Conservation (phyloP, 257 asterid genomes). For the Salvia hispanica region DNA sequence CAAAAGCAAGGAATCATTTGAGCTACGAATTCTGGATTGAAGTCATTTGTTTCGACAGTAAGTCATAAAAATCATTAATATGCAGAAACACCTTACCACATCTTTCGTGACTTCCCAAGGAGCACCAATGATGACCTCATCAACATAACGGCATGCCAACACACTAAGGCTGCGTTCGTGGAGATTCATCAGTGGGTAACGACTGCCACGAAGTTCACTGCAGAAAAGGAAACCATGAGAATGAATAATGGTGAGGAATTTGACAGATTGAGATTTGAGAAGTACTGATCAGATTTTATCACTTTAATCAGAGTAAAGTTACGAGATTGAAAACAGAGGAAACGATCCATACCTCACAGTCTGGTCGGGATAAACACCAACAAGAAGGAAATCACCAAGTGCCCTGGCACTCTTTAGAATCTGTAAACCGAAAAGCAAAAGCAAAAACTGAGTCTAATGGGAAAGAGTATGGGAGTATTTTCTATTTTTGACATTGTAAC, state of each 20-base stretch:
- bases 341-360: conserved; percentile 61
- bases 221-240: conserved; percentile 24
- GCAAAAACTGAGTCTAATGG: background rate
- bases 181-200: conserved; percentile 84
- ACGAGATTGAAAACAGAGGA: background rate
- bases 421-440: conserved; percentile 43
- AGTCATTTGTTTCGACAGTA: conserved; percentile 5
- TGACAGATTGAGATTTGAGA: background rate
- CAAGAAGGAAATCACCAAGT: conserved; percentile 93
- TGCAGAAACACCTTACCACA: conserved; percentile 52
- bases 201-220: conserved; percentile 79
- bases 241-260: conserved; percentile 16
- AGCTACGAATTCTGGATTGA: background rate
- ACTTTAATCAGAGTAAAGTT: background rate
- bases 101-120: conserved; percentile 88
- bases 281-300: background rate
- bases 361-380: conserved; percentile 79
- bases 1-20: background rate
- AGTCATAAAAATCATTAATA: conserved; percentile 3
- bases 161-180: conserved; percentile 94
- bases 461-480: background rate
- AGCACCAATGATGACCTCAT: conserved; percentile 93
- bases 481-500: background rate
- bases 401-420: conserved; percentile 82
- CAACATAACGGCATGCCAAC: conserved; percentile 89